phyloP scores from a whole-genome alignment of 805 yeast species.

The Schizosaccharomyces osmophilus region DNA sequence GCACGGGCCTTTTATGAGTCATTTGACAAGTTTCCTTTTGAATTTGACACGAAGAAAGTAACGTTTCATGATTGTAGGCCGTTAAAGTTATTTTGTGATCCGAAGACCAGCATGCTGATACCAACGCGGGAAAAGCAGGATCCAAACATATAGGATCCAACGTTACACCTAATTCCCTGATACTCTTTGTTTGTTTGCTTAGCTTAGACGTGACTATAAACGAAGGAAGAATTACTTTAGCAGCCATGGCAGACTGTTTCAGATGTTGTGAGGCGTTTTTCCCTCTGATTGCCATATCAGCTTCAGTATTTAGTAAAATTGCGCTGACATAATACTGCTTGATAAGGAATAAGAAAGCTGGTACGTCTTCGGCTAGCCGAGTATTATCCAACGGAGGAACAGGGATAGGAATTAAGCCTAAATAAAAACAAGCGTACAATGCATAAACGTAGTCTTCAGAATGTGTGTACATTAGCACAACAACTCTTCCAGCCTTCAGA shows the following conservation, averaged over 20 bases:
- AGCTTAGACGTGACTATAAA: conserved; percentile 45
- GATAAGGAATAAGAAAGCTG: conserved; percentile 38
- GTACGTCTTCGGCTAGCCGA: conserved; percentile 48
- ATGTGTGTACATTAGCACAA: conserved; percentile 60
- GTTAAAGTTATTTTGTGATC: conserved; percentile 43
- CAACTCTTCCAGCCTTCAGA: conserved; percentile 43
- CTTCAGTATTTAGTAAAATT: conserved; percentile 54
- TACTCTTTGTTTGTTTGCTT: conserved; percentile 14
- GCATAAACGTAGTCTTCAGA: conserved; percentile 71
- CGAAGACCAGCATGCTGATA: conserved; percentile 48
- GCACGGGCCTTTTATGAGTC: conserved; percentile 40
- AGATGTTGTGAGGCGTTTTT: conserved; percentile 38
- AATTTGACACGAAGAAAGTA: conserved; percentile 62
- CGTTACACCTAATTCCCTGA: conserved; percentile 10
- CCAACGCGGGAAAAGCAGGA: conserved; percentile 25
- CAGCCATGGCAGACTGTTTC: conserved; percentile 19
- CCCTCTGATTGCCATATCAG: conserved; percentile 41
- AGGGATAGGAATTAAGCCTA: conserved; percentile 62
- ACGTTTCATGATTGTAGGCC: conserved; percentile 30
- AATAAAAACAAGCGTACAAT: conserved; percentile 59
- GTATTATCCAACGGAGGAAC: conserved; percentile 43
- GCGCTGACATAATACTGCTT: conserved; percentile 47
- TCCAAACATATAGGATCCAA: conserved; percentile 11
- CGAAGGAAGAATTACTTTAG: conserved; percentile 21
- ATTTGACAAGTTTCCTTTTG: conserved; percentile 81